These are phyloP conservation scores for Fusarium lateritium DNA, from an alignment of 2,329 filamentous ascomycete genomes.

Conservation along the genomic window DNA sequence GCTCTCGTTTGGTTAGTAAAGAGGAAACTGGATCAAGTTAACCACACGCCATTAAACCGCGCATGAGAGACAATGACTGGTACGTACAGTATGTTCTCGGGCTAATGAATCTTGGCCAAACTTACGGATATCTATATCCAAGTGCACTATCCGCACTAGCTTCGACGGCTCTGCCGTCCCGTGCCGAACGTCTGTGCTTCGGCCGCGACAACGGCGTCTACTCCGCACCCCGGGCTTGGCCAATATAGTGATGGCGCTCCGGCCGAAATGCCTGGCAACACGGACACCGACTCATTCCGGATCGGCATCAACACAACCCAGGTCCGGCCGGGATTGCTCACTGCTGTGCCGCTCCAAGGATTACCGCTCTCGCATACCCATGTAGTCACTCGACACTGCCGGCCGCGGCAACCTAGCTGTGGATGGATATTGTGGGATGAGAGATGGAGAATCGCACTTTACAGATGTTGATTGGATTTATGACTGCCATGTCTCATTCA, in stretches of 20 bases:
- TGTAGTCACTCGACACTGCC: slow-evolving; percentile 20
- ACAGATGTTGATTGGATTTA: not conserved
- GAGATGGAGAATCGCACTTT: not conserved
- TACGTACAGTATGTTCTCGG: not conserved
- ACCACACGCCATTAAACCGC: slow-evolving; percentile 17
- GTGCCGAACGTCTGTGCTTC: slow-evolving; percentile 16
- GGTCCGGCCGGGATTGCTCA: slow-evolving; percentile 7
- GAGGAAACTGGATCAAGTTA: slow-evolving; percentile 2
- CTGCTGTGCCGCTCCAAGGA: slow-evolving; percentile 7
- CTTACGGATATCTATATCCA: not conserved
- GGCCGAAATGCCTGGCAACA: slow-evolving; percentile 15
- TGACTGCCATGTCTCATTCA: no score
- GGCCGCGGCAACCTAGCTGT: slow-evolving; percentile 19
- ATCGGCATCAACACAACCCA: slow-evolving; percentile 18
- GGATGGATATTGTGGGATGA: slow-evolving; percentile 8
- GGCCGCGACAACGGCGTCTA: slow-evolving; percentile 14
- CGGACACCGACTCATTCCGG: slow-evolving; percentile 33
- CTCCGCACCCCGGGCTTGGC: slow-evolving; percentile 14
- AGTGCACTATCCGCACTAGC: not conserved
- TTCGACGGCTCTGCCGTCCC: slow-evolving; percentile 7
- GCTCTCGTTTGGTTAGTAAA: slow-evolving; percentile 9
- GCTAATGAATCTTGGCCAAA: slow-evolving; percentile 4
- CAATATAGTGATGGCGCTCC: slow-evolving; percentile 13
- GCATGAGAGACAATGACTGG: not conserved
- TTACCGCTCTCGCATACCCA: slow-evolving; percentile 21